Evolutionary conservation across 2,329 filamentous ascomycete genomes (phyloP).

Genomic region (Apiospora arundinis): DNA sequence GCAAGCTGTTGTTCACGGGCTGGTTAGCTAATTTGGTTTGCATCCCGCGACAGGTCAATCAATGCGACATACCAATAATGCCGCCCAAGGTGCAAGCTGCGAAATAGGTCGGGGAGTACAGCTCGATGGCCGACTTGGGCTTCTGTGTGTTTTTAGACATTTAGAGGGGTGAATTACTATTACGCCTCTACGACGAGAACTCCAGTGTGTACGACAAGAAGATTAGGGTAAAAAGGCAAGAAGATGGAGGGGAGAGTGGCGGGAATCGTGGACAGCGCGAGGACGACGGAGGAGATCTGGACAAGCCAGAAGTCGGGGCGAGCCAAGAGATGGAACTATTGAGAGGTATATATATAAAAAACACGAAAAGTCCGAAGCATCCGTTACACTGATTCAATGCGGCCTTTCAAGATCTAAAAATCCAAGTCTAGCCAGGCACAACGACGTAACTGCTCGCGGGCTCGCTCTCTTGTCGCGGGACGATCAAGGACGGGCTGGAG

Average conservation of each 20-base stretch:
- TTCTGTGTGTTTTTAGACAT: slow-evolving; percentile 23
- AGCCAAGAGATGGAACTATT: neutral
- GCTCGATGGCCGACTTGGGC: slow-evolving; percentile 22
- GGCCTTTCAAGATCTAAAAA: neutral
- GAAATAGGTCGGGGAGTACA: slow-evolving; percentile 26
- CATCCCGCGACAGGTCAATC: too few relatives aligned
- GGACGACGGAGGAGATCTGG: neutral
- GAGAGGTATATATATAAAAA: neutral
- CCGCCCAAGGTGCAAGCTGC: slow-evolving; percentile 26
- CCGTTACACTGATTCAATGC: neutral
- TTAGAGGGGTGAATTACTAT: neutral
- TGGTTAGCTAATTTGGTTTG: neutral
- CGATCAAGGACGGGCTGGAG: slow-evolving; percentile 8
- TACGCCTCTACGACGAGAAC: neutral
- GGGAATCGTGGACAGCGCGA: neutral
- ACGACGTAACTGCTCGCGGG: slow-evolving; percentile 16
- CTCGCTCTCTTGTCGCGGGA: slow-evolving; percentile 4
- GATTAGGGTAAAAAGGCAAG: neutral
- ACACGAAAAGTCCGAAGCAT: neutral
- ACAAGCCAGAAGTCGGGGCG: neutral
- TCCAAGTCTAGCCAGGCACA: slow-evolving; percentile 9
- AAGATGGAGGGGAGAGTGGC: neutral
- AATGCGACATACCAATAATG: slow-evolving; percentile 24
- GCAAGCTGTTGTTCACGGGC: slow-evolving; percentile 16
- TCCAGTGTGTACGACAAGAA: neutral